Evolutionary conservation across 495 filamentous ascomycete species (phyloP).

Genomic region (Penicilliopsis zonata): DNA sequence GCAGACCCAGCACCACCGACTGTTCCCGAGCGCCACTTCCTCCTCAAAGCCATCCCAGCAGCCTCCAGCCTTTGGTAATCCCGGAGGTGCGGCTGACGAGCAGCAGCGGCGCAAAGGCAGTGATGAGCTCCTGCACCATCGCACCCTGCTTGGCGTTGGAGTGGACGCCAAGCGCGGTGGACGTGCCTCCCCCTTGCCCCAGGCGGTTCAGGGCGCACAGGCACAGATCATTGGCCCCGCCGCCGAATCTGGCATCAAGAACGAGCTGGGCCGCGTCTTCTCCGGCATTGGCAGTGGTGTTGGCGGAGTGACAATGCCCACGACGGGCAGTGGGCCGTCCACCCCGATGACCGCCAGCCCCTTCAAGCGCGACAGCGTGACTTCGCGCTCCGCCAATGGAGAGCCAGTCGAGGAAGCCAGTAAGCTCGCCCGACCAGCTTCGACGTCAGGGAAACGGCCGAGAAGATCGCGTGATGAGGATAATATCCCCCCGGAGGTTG

Average conservation of each 20-base stretch:
- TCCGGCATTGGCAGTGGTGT: slow-evolving; percentile 82
- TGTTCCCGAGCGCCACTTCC: slow-evolving; percentile 13
- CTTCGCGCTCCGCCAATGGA: slow-evolving; percentile 23
- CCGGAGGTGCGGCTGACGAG: slow-evolving; percentile 23
- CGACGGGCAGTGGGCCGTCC: slow-evolving; percentile 37
- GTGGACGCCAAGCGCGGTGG: slow-evolving; percentile 35
- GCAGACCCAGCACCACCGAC: slow-evolving; percentile 19
- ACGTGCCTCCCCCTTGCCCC: slow-evolving; percentile 67
- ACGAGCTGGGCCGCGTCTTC: slow-evolving; percentile 84
- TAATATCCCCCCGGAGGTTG: slow-evolving; percentile 41
- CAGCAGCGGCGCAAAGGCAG: slow-evolving; percentile 44
- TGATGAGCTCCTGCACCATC: slow-evolving; percentile 36
- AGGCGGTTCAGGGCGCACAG: slow-evolving; percentile 87
- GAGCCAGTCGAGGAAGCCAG: slow-evolving; percentile 20
- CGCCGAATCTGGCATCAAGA: slow-evolving; percentile 77
- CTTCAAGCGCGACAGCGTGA: slow-evolving; percentile 32
- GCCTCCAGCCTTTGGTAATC: slow-evolving; percentile 13
- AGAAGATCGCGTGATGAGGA: slow-evolving; percentile 43
- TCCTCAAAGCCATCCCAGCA: slow-evolving; percentile 11
- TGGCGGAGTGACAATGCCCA: slow-evolving; percentile 44
- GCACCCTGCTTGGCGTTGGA: slow-evolving; percentile 31
- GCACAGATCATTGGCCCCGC: slow-evolving; percentile 61
- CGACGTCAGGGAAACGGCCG: slow-evolving; percentile 44
- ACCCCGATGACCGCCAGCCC: slow-evolving; percentile 48
- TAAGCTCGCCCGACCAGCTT: slow-evolving; percentile 32